phyloP scores from a whole-genome alignment of 805 yeast genomes.

The Metschnikowia picachoensis region DNA sequence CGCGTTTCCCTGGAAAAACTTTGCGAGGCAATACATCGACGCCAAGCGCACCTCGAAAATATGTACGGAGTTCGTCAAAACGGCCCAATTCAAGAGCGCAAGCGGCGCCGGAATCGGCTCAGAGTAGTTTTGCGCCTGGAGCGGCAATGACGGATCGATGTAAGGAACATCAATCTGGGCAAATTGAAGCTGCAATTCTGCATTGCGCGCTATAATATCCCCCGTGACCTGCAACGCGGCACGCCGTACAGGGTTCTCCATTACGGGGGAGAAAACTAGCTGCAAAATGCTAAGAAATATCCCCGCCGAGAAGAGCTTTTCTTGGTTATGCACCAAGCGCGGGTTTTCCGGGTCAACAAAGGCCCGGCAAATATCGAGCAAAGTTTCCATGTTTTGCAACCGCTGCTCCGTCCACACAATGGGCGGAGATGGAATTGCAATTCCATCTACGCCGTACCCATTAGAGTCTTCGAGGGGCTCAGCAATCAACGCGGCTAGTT shows the following conservation, averaged over 20 bases:
- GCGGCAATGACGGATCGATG: constrained; percentile 66
- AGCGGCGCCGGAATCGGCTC: constrained; percentile 60
- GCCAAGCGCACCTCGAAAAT: constrained; percentile 78
- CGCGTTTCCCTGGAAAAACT: constrained; percentile 62
- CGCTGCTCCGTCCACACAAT: constrained; percentile 79
- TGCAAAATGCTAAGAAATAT: constrained; percentile 63
- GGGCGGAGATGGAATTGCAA: constrained; percentile 23
- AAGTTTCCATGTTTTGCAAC: constrained; percentile 57
- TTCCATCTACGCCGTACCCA: constrained; percentile 17
- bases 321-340: constrained; percentile 58
- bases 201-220: constrained; percentile 66
- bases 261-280: constrained; percentile 62
- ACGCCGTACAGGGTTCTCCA: constrained; percentile 65
- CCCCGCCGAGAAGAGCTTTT: constrained; percentile 54
- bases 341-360: constrained; percentile 73
- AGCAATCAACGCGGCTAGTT: constrained; percentile 56
- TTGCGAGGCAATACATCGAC: constrained; percentile 59
- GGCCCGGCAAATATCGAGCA: constrained; percentile 67
- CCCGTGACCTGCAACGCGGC: constrained; percentile 72
- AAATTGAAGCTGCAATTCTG: constrained; percentile 64
- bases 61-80: constrained; percentile 77
- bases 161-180: constrained; percentile 88
- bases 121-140: constrained; percentile 34
- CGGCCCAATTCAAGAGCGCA: constrained; percentile 80
- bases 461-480: constrained; percentile 49